These are phyloP conservation scores for Salix dunnii DNA, from an alignment of 345 rosid species.

Conservation along the genomic window DNA sequence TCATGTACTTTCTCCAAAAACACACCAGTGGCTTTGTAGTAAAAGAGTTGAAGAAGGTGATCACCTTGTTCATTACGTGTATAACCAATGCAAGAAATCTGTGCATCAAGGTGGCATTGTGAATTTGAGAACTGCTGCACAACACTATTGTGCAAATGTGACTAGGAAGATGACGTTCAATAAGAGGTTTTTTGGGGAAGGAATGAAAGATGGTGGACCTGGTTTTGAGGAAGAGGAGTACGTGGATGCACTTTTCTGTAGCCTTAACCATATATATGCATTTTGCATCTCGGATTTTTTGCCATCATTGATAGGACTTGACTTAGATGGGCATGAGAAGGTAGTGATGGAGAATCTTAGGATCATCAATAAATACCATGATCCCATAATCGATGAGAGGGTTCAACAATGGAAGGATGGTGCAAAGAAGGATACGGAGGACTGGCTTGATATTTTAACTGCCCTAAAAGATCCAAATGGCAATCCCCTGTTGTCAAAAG, in stretches of 20 bases:
- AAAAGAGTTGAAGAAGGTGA: slow-evolving; percentile 45
- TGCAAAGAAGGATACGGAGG: slow-evolving; percentile 24
- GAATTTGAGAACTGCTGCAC: slow-evolving; percentile 9
- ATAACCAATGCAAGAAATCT: slow-evolving; percentile 19
- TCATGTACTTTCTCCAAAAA: slow-evolving; percentile 21
- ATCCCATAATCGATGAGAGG: slow-evolving; percentile 38
- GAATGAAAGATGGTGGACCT: slow-evolving; percentile 21
- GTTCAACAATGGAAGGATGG: slow-evolving; percentile 32
- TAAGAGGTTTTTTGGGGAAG: slow-evolving; percentile 25
- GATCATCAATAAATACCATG: slow-evolving; percentile 29
- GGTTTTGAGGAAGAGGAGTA: slow-evolving; percentile 28
- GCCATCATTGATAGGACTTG: slow-evolving; percentile 37
- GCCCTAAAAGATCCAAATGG: slow-evolving; percentile 27
- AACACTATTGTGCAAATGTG: slow-evolving; percentile 25
- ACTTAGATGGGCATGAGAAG: slow-evolving; percentile 42
- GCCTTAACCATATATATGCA: slow-evolving; percentile 29
- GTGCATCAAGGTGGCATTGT: background rate
- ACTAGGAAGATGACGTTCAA: slow-evolving; percentile 21
- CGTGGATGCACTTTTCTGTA: slow-evolving; percentile 41
- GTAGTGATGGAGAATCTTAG: background rate
- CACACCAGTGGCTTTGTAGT: slow-evolving; percentile 4
- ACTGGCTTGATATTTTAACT: slow-evolving; percentile 42
- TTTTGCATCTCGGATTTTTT: slow-evolving; percentile 50
- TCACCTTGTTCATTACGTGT: slow-evolving; percentile 32
- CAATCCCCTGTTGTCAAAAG: slow-evolving; percentile 17